phyloP scores from a whole-genome alignment of 1,284 basidiomycete genomes.

The Mrakiaceae sp. region DNA sequence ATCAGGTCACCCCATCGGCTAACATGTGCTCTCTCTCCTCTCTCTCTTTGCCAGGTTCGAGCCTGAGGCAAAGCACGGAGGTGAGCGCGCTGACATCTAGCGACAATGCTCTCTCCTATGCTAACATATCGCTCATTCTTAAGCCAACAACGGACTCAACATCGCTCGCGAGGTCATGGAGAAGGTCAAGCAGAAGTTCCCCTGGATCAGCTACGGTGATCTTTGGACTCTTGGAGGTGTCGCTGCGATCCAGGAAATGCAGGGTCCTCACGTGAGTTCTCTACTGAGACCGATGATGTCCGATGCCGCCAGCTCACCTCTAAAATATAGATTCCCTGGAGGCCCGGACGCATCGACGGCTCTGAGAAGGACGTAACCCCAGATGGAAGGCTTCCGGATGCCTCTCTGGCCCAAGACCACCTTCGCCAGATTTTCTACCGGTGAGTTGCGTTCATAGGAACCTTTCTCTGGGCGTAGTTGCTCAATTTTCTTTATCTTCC shows the following conservation, averaged over 20 bases:
- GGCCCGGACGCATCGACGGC: slow-evolving; percentile 77
- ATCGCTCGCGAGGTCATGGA: slow-evolving; percentile 77
- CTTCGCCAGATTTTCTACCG: slow-evolving; percentile 83
- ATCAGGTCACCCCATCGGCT: neutral
- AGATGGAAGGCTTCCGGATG: slow-evolving; percentile 91
- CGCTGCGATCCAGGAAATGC: slow-evolving; percentile 50
- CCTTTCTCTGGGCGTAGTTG: neutral
- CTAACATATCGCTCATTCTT: slow-evolving; percentile 21
- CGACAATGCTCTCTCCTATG: too few relatives aligned
- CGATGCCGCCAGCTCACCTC: neutral
- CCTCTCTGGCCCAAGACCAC: slow-evolving; percentile 69
- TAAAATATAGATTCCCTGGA: slow-evolving; percentile 59
- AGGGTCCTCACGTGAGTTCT: slow-evolving; percentile 33
- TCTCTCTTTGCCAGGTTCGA: slow-evolving; percentile 45
- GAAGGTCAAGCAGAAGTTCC: slow-evolving; percentile 58
- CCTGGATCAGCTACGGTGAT: slow-evolving; percentile 89
- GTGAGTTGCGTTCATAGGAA: slow-evolving; percentile 21
- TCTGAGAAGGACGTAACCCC: slow-evolving; percentile 66
- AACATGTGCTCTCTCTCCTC: neutral
- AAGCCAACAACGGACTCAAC: slow-evolving; percentile 76
- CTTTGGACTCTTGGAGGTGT: slow-evolving; percentile 81
- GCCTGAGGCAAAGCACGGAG: slow-evolving; percentile 47
- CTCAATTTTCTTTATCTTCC: slow-evolving; percentile 11
- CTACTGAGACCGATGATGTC: slow-evolving; percentile 5
- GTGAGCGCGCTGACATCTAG: neutral